Conservation (phyloP, 805 yeast species). For the Saccharomyces jurei region DNA sequence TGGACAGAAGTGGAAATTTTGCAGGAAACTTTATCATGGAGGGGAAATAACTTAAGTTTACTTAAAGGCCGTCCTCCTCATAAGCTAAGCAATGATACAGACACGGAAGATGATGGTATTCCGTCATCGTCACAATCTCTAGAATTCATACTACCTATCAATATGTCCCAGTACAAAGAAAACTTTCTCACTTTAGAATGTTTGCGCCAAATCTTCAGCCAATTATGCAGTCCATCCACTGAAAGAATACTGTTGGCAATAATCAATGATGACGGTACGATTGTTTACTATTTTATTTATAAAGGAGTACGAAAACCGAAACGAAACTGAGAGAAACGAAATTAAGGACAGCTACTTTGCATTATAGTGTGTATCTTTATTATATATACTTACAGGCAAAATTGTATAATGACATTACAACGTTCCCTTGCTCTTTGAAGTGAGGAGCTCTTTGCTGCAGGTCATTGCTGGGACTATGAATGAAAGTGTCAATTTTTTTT, state of each 20-base stretch:
- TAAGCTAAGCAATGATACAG: constrained; percentile 19
- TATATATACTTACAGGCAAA: constrained; percentile 4
- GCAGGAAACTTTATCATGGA: constrained; percentile 11
- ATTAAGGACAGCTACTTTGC: background rate
- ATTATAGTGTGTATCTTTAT: constrained; percentile 1
- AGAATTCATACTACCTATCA: constrained; percentile 27
- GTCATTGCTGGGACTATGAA: background rate
- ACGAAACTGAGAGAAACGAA: constrained; percentile 33
- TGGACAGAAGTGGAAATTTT: constrained; percentile 21
- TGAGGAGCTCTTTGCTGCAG: constrained; percentile 13
- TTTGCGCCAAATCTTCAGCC: constrained; percentile 15
- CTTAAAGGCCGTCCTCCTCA: constrained; percentile 20
- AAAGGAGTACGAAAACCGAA: constrained; percentile 61
- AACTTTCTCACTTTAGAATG: constrained; percentile 19
- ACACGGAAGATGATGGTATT: constrained; percentile 3
- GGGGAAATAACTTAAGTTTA: constrained; percentile 8
- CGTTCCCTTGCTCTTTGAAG: constrained; percentile 26
- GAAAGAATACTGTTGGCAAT: constrained; percentile 46
- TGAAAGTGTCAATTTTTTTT: constrained; percentile 2
- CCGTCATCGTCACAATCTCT: background rate
- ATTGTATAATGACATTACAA: constrained; percentile 20
- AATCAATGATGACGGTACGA: constrained; percentile 57
- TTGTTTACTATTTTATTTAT: constrained; percentile 60
- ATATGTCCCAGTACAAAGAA: constrained; percentile 21
- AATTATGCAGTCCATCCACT: constrained; percentile 18